Base-by-base conservation (phyloP, 352 stramenopile genomes). In the Thalassiosira ordinaria region DNA sequence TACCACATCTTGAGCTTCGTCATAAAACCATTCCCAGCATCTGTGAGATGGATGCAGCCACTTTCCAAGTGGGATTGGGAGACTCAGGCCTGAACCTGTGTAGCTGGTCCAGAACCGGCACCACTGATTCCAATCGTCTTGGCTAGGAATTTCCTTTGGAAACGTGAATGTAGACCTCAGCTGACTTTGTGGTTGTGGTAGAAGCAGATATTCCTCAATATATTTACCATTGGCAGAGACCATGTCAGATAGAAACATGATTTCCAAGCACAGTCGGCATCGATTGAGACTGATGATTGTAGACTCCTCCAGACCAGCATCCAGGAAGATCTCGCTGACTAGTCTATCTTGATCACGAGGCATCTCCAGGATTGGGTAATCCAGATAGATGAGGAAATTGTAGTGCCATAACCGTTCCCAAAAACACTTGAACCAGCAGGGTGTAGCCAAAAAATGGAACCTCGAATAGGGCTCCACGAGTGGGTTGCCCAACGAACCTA, bases 21-120 rank as follows among this genome's bases (percentile, higher is more conserved):
- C 35, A 16, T 79, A 51, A 27, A 65, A 79, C 62, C 63, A 74
- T 24, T 49, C 13, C 61, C 63, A 74, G 6, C 0, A 1, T n/a
- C 24, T 44, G 24, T 52, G 53, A 8, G 61, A 29, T 18, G 22
- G 52, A 16, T 16, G 20, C 11, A 60, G 27, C 71, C 71, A 80
- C 2, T 35, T 29, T 0, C 72, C 62, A 7, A 79, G 53, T 20
- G 59, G 33, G 11, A 6, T 16, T 0, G 2, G 1, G 1, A 65
- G 13, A 18, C 3, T 29, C 1, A 66, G 6, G n/a, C 51, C 60
- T 24, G 46, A 16, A 14, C 26, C 2, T 14, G 49, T 52, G 14
- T 16, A 53, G 13, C 4, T 26, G 11, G 33, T 49, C 60, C 35
- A 73, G 24, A 73, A 72, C 3, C 14, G 6, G 11, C 14, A 16